Percentiles rank a stretch among this genome's conserved stretches.
Conservation (phyloP, 2,329 filamentous ascomycete genomes). For the Lachnellula subtilissima region DNA sequence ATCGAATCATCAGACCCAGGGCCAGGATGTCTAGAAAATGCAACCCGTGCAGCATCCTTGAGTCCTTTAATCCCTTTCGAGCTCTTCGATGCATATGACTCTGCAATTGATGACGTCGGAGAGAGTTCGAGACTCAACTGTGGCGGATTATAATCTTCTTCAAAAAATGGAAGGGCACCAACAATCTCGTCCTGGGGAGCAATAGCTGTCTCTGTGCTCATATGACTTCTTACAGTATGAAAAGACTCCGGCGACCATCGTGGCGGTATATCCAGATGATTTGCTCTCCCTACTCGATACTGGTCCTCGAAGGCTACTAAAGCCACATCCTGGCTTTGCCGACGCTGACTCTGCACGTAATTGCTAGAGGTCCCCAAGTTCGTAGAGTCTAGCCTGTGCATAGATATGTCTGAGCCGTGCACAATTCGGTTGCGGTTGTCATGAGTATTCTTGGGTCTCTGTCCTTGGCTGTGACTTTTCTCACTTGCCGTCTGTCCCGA, state of each 20-base stretch:
- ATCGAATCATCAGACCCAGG: not conserved
- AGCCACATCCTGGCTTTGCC: constrained; percentile 10
- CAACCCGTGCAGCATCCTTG: constrained; percentile 10
- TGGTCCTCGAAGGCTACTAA: constrained; percentile 9
- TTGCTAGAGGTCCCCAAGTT: not conserved
- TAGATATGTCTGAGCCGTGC: no score
- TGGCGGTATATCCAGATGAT: not conserved
- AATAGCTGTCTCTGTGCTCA: constrained; percentile 5
- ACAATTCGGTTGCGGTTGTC: not conserved
- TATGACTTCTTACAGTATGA: constrained; percentile 10
- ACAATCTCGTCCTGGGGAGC: constrained; percentile 1
- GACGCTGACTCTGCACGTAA: constrained; percentile 12
- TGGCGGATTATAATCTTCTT: constrained; percentile 10
- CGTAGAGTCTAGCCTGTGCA: not conserved
- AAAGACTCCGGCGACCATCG: constrained; percentile 5
- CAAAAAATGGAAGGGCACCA: constrained; percentile 5
- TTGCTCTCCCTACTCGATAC: constrained; percentile 2
- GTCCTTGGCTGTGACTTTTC: not conserved
- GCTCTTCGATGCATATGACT: not conserved
- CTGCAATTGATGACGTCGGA: constrained; percentile 1
- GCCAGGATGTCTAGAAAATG: constrained; percentile 6
- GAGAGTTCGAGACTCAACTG: constrained; percentile 4
- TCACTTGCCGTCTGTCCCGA: constrained; percentile 1
- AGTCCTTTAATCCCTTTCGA: constrained; percentile 10
- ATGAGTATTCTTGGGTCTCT: not conserved